Base-by-base conservation (phyloP, 768 basidiomycete genomes). In the Tylopilus sp. region DNA sequence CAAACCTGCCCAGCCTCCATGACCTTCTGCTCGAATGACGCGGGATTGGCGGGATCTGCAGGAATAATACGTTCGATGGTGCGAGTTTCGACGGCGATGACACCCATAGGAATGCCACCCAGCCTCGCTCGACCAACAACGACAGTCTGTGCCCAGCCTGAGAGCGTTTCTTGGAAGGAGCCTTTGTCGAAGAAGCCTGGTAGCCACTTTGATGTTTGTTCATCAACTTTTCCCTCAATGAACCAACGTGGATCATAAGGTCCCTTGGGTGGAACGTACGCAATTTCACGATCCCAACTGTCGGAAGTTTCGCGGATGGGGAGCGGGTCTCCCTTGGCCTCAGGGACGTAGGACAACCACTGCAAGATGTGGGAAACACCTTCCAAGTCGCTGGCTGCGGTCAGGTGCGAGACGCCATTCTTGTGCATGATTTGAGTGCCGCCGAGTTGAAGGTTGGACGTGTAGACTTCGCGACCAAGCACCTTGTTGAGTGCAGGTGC, bases 371-470 rank as follows among this genome's bases (percentile, higher is more conserved):
- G 88, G 22, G 86, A 85, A 15, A 95, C 93, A 52, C 97, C 97
- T 69, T 98, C 91, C 30, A 99, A 75, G 67, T 99, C 97, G 67
- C 93, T 98, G 61, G 82, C 82, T 30, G 97, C 95, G 4, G 92
- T 95, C 52, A 98, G 75, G 68, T 99, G 97, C 5, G 95, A 97
- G 49, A 98, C 91, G 72, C 97, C 97, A 66, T 99, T 99, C 83
- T 98, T 98, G 83, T 93, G 90, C 97, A 99, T 98, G 77, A 99
- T 98, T 66, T 99, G 97, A n/a, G 97, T 98, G 48, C 97, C 97
- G 57, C 97, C 97, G 53, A 99, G 89, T 70, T 98, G 97, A 60
- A 99, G 71, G 70, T 98, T 98, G 48, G 94, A 97, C 9, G 97
- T 98, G 69, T 99, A 98, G 41, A 99, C 97, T 70, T 98, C 97